phyloP scores from a whole-genome alignment of 495 filamentous ascomycete genomes.

The Podospora comata region DNA sequence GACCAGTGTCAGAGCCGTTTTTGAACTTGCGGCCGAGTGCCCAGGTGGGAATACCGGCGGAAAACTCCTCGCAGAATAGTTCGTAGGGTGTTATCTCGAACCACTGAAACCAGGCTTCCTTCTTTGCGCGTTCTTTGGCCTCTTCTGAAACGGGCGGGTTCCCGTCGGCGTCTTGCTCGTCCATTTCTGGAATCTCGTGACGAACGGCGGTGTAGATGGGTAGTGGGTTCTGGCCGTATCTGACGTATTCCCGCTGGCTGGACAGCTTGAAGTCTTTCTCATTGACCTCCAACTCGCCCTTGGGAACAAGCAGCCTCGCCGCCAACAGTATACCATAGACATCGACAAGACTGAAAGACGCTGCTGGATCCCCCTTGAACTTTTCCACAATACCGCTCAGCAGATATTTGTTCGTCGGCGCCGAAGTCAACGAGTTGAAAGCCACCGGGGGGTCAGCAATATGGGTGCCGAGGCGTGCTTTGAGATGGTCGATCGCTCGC shows the following conservation, averaged over 20 bases:
- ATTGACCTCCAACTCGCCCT: constrained; percentile 72
- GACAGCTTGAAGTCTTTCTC: constrained; percentile 83
- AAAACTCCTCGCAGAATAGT: constrained; percentile 87
- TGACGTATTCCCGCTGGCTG: constrained; percentile 68
- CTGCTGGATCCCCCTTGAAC: constrained; percentile 72
- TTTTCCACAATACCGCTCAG: constrained; percentile 87
- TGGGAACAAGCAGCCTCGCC: constrained; percentile 78
- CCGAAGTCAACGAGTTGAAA: constrained; percentile 67
- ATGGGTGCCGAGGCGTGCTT: constrained; percentile 76
- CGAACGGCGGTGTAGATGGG: constrained; percentile 94
- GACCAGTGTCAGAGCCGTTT: constrained; percentile 58
- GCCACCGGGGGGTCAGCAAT: constrained; percentile 88
- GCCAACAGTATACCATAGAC: constrained; percentile 84
- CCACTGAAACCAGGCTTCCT: constrained; percentile 95
- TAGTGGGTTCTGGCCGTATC: constrained; percentile 74
- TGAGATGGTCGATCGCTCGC: constrained; percentile 76
- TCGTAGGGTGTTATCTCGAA: constrained; percentile 96
- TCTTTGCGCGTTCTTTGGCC: constrained; percentile 61
- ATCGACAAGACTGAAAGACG: constrained; percentile 87
- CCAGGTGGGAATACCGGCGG: constrained; percentile 92
- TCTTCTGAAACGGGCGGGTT: constrained; percentile 43
- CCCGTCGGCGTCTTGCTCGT: constrained; percentile 43
- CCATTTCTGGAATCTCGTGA: constrained; percentile 82
- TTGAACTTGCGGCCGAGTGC: constrained; percentile 80
- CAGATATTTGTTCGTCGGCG: constrained; percentile 90